Base-by-base conservation (phyloP, 495 filamentous ascomycete genomes). In the Annulohypoxylon maeteangense region DNA sequence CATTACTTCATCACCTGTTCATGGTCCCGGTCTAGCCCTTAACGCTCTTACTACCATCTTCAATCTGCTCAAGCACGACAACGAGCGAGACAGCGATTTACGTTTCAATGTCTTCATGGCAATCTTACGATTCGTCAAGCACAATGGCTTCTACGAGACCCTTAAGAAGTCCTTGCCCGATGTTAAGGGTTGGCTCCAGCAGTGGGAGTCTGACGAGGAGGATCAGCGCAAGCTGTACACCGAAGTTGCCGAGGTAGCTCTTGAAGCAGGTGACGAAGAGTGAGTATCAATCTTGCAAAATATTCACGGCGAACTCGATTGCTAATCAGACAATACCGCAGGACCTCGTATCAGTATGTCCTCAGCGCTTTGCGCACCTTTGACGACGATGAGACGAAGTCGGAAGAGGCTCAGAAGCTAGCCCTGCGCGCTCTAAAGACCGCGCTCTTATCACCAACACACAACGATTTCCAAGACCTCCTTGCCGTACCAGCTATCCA, bases 401-500 rank as follows among this genome's bases (percentile, higher is more conserved):
- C 84, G 51, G 83, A 86, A 32, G 90, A 93, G 64, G 92, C 94
- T 34, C 92, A 92, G 69, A 85, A 88, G n/a, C 86, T 97, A 61
- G 90, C 93, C 10, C 85, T 97, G 55, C 92, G 92, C 72, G 93
- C 94, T 48, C 84, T 97, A 44, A 94, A 92, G 79, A 85, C 90
- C 42, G 93, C 95, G 3, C 88, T 99, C 63, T 85, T 87, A 48
- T 86, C 91, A 65, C 89, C 89, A 11, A 82, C 85, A 36, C 93
- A 95, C 78, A 95, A 92, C 84, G 93, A 97, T 83, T 98, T 98
- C 86, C 91, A 95, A 74, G 93, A 97, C 73, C 86, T 99, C 71
- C 93, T 93, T 54, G 87, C 88, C 31, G 90, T 97, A 58, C 92
- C 97, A 63, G 87, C 91, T 56, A 88, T 99, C 54, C 93, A 97